Evolutionary conservation across 768 basidiomycete genomes (phyloP), one percentile per base, ranked within the genome.

Genomic region (Exidia glandulosa): DNA sequence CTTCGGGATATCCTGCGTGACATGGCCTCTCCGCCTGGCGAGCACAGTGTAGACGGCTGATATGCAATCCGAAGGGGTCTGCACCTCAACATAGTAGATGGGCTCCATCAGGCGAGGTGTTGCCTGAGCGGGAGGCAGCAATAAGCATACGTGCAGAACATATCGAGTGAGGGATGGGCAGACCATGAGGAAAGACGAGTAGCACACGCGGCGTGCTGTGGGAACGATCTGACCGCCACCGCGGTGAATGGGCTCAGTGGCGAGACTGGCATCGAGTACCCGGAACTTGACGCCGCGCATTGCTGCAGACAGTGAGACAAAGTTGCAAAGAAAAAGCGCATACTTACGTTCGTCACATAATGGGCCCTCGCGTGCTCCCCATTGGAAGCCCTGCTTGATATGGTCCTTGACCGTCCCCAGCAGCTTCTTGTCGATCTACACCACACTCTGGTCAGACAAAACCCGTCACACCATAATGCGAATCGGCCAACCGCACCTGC

Each of bases 221-320:
- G 96, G 96, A 63, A 99, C 96, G 68, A 99, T 95, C 72, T 98
- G 96, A 61, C 96, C 95, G 61, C 94, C 93, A 33, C 96, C 96
- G 36, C 96, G 88, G 79, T 90, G 97, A 71, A 99, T 99, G 67
- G 94, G 91, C 70, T 98, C 96, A 68, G 86, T 87, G 5, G 96
- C 94, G 30, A 99, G 76, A 65, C 82, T 87, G 7, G 95, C 91
- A 68, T 97, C 95, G 61, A 98, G 76, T 59, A 99, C 79, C 25
- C 96, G 84, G 83, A 98, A 99, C 72, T 97, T 99, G 64, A 98
- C 95, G 66, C 96, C 95, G 62, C 96, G 86, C 83, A 99, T 96
- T 5, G 96, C 95, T 99, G 64, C 3, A 32, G 54, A 48, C 37
- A 23, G 29, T 32, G 36, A 61, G 32, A 23, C 27, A 36, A 54